These are phyloP conservation scores for Talaromyces sp. DNA, from an alignment of 2,329 filamentous ascomycete species.

Conservation along the genomic window DNA sequence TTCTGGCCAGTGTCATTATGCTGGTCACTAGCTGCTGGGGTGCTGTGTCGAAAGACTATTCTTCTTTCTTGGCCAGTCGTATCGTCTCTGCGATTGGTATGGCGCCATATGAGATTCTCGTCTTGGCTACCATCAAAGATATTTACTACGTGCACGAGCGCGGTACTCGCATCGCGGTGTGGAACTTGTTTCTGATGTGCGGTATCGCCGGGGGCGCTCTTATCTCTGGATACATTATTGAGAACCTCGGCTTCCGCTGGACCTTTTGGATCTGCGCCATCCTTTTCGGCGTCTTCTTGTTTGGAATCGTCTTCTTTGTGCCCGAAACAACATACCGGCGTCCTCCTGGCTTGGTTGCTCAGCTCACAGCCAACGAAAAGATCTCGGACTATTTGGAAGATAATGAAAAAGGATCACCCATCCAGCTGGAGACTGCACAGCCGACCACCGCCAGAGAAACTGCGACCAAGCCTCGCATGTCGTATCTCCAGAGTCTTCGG, in stretches of 20 bases:
- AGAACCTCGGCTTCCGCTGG: constrained; percentile 16
- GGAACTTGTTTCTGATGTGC: constrained; percentile 16
- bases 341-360: neutral
- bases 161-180: constrained; percentile 15
- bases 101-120: constrained; percentile 15
- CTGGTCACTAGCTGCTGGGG: constrained; percentile 10
- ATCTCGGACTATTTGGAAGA: neutral
- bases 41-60: constrained; percentile 1
- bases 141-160: constrained; percentile 17
- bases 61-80: constrained; percentile 9
- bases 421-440: neutral
- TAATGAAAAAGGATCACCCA: neutral
- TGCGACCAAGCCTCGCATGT: neutral
- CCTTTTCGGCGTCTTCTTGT: constrained; percentile 11
- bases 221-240: constrained; percentile 15
- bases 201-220: constrained; percentile 14
- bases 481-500: constrained; percentile 10
- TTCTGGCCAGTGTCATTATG: constrained; percentile 9
- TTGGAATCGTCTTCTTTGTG: constrained; percentile 13
- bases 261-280: constrained; percentile 17
- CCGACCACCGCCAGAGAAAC: neutral
- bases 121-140: constrained; percentile 14
- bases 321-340: constrained; percentile 13
- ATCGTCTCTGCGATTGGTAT: constrained; percentile 9
- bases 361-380: neutral